Percentiles rank a stretch among this genome's conserved stretches.
Conservation (phyloP, 164 flowering plant species). For the grape (Vitis vinifera) region ASM3070453v1 NC_081805.1:2937001-2937500, state of each 20-base stretch:
- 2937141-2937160: no score
- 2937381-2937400: slow-evolving; percentile 83
- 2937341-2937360: slow-evolving; percentile 93
- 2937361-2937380: slow-evolving; percentile 84
- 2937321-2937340: slow-evolving; percentile 97
- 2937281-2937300: slow-evolving; percentile 84
- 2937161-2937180: no score
- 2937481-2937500: slow-evolving; percentile 87
- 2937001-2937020: no score
- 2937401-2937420: slow-evolving; percentile 95
- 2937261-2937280: slow-evolving; percentile 89
- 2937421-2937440: slow-evolving; percentile 94
- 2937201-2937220: background rate
- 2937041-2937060: no score
- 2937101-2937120: no score
- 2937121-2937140: no score
- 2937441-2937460: slow-evolving; percentile 97
- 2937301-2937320: slow-evolving; percentile 90
- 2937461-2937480: slow-evolving; percentile 95
- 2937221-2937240: background rate
- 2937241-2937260: slow-evolving; percentile 82
- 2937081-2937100: no score
- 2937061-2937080: no score
- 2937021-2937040: no score
- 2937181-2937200: no score